Evolutionary conservation across 2,329 filamentous ascomycete species (phyloP), one percentile per base, ranked within the genome.

Genomic region (Apiospora phragmitis): DNA sequence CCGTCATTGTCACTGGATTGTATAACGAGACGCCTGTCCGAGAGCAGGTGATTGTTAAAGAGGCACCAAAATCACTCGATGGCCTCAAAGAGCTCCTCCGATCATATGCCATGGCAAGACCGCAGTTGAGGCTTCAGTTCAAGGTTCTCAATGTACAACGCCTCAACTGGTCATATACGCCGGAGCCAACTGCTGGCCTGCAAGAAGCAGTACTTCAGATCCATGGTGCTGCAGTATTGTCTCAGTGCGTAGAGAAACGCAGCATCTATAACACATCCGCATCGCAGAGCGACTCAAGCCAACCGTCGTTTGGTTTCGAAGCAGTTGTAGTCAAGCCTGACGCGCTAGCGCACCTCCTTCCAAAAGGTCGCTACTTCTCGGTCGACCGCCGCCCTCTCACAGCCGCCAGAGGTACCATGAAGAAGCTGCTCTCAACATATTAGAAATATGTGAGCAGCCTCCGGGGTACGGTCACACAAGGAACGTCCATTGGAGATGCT

Each of bases 361-460:
- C 83, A 7, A 86, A 83, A n/a, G 84, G 87, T 0, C 80, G 86
- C 5, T 94, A 90, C 77, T 80, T 94, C 42, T 93, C 91, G 0
- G 84, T 95, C 29, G 92, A 95, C 77, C 85, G 85, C 18, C 86
- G 93, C 24, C 92, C 92, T 4, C 81, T 95, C 18, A 86, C 87
- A 3, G 77, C 85, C 8, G 77, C 79, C 2, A 83, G 85, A 69
- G 90, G 90, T 1, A 87, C 85, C 0, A 84, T 88, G 65, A 93
- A 90, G 78, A 89, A 89, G 74, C 80, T 94, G 3, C 71, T 85
- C 1, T 79, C 80, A 0, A 80, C 86, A 0, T 90, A 91, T 76
- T 88, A 86, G 72, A 82, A 83, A 0, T 82, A 85, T 69, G 70
- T 93, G 26, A 72, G 73, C 79, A 78, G 73, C 76, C 75, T 69